Conservation (phyloP, 352 stramenopile genomes). For the Saprolegnia parasitica region DNA sequence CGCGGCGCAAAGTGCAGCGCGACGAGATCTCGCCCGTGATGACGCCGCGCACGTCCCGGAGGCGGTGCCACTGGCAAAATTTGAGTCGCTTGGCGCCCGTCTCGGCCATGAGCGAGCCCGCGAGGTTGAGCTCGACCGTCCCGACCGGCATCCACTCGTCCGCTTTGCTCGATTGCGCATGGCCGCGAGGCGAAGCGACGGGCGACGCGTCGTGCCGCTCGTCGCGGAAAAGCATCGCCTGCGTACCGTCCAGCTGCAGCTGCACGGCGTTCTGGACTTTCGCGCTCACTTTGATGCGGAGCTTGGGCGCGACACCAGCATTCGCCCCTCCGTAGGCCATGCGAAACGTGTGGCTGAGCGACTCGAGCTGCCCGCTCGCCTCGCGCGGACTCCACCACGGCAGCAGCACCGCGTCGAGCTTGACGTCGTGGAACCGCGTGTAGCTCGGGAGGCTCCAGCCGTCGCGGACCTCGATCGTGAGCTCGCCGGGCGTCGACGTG, state of each 20-base stretch:
- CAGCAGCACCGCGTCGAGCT: slow-evolving; percentile 74
- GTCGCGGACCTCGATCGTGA: slow-evolving; percentile 78
- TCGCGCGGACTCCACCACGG: slow-evolving; percentile 84
- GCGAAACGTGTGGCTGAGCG: slow-evolving; percentile 72
- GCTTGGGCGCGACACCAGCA: slow-evolving; percentile 80
- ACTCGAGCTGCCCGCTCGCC: slow-evolving; percentile 52
- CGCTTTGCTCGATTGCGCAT: slow-evolving; percentile 15
- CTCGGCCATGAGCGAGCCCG: slow-evolving; percentile 77
- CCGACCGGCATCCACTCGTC: slow-evolving; percentile 71
- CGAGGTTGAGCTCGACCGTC: slow-evolving; percentile 78
- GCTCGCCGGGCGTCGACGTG: slow-evolving; percentile 69
- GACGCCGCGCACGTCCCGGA: slow-evolving; percentile 72
- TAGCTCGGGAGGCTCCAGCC: slow-evolving; percentile 81
- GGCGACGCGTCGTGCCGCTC: slow-evolving; percentile 1
- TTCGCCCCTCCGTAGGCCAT: slow-evolving; percentile 79
- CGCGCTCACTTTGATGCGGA: slow-evolving; percentile 59
- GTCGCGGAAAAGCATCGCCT: slow-evolving; percentile 3
- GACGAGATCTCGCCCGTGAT: slow-evolving; percentile 79
- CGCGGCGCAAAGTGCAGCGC: slow-evolving; percentile 73
- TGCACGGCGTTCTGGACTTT: slow-evolving; percentile 14
- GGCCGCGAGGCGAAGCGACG: background rate
- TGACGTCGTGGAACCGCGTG: slow-evolving; percentile 79
- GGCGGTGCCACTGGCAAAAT: slow-evolving; percentile 77
- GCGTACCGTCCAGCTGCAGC: slow-evolving; percentile 3
- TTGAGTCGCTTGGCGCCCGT: slow-evolving; percentile 52